Evolutionary conservation across 345 rosid genomes (phyloP).

Genomic region (Psidium guajava): DNA sequence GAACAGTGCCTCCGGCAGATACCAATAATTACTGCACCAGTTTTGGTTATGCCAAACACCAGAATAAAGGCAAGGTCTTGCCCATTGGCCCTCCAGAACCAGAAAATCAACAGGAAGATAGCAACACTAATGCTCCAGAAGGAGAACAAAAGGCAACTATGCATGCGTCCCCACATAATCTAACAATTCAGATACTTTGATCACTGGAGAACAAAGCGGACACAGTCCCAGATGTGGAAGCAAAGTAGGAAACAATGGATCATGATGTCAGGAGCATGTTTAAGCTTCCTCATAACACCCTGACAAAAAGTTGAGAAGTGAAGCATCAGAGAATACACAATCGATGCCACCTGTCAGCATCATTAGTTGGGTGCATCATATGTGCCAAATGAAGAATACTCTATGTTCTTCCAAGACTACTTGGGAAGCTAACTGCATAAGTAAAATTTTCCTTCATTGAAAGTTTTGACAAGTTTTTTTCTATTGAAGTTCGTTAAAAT

Average conservation of each 20-base stretch:
- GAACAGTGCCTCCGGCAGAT: not conserved
- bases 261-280: not conserved
- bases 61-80: not conserved
- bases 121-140: not conserved
- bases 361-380: not conserved
- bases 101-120: not conserved
- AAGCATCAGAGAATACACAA: not conserved
- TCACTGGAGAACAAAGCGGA: constrained; percentile 1
- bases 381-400: not conserved
- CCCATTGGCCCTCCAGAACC: not conserved
- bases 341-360: not conserved
- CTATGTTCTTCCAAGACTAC: not conserved
- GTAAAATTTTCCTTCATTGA: not conserved
- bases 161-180: not conserved
- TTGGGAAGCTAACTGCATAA: not conserved
- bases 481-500: not conserved
- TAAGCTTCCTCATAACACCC: not conserved
- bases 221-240: not conserved
- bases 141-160: not conserved
- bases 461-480: not conserved
- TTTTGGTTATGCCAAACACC: not conserved
- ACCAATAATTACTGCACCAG: not conserved
- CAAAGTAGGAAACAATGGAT: not conserved
- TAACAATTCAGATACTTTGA: not conserved
- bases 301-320: not conserved